Evolutionary conservation across 192 early-diverging fungal genomes (phyloP), one percentile per base, ranked within the genome.

Genomic region (Podila minutissima): DNA sequence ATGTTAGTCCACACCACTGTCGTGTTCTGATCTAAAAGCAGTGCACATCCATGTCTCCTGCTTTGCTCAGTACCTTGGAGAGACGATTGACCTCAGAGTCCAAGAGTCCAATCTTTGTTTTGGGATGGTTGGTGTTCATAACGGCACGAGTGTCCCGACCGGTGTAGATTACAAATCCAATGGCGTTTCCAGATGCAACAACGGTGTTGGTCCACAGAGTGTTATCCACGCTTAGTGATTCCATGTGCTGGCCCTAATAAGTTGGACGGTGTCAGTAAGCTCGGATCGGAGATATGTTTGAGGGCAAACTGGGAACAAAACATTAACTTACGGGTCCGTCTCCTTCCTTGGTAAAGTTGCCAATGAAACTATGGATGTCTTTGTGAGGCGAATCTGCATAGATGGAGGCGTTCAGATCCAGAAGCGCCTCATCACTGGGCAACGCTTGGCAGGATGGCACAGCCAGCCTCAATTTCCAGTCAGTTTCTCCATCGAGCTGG

Each of bases 401-500:
- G 1, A 97, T 90, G 17, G 89, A 87, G 7, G 91, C 95, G 29
- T 88, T 83, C 50, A 93, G 53, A 32, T 77, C 71, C 59, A 94
- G 83, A 38, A 98, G 79, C 2, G 86, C 83, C 31, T 84, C 67
- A 67, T 93, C 88, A 37, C 83, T 83, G 9, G 85, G 69, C 19
- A 95, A 84, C 62, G 91, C 92, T 74, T 98, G 97, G 12, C 91
- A 89, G 0, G 90, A 90, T 6, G 94, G 91, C 29, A 97, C 92
- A 0, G 97, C 97, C 26, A 97, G 79, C 55, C 94, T 86, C 69
- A 98, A 84, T 85, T 99, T 99, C 96, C 96, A 97, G 77, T 99
- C 96, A 0, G 97, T 99, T 74, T 99, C 97, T 67, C 97, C 97
- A 68, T 99, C 97, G 32, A 99, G 87, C 78, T 99, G 96, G 84